A percentile compares a stretch with the other conserved stretches of the same genome.
phyloP scores from a whole-genome alignment of 371 early-diverging fungal species.

The Haplosporangium sp. region DNA sequence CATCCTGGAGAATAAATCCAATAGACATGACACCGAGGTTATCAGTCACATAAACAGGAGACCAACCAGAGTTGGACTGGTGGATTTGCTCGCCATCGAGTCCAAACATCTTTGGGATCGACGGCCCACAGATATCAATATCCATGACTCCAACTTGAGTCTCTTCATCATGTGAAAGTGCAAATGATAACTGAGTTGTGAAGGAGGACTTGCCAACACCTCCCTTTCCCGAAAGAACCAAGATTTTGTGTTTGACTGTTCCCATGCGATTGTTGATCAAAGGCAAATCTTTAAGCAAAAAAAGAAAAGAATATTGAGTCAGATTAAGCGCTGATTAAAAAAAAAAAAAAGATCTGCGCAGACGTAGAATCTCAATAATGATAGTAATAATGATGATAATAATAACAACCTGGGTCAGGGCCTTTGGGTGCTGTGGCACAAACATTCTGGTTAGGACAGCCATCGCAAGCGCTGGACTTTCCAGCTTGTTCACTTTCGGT shows the following conservation, averaged over 20 bases:
- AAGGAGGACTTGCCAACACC: slow-evolving; percentile 98
- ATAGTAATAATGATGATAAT: no score
- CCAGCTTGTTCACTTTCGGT: slow-evolving; percentile 93
- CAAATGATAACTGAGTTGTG: slow-evolving; percentile 83
- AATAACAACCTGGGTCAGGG: slow-evolving; percentile 87
- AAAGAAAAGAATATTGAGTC: slow-evolving; percentile 5
- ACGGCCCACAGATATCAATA: slow-evolving; percentile 99
- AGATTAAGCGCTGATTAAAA: neutral
- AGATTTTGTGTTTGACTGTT: slow-evolving; percentile 81
- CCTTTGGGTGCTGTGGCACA: slow-evolving; percentile 93
- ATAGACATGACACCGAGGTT: slow-evolving; percentile 95
- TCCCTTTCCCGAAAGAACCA: slow-evolving; percentile 99
- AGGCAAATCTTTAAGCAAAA: slow-evolving; percentile 68
- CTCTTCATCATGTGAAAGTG: slow-evolving; percentile 75
- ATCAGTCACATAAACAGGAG: slow-evolving; percentile 92
- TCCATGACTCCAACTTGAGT: slow-evolving; percentile 95
- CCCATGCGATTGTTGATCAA: slow-evolving; percentile 78
- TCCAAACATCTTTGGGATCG: slow-evolving; percentile 95
- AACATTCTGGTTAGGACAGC: slow-evolving; percentile 96
- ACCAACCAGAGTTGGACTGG: slow-evolving; percentile 85
- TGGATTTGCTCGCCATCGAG: slow-evolving; percentile 90
- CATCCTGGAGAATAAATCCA: slow-evolving; percentile 92
- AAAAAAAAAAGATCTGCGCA: neutral
- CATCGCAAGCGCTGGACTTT: slow-evolving; percentile 92
- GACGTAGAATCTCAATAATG: neutral